Evolutionary conservation across 176 grass and related monocot species (phyloP), one percentile per base, ranked within the genome.

Genomic region (Poa pratensis): DNA sequence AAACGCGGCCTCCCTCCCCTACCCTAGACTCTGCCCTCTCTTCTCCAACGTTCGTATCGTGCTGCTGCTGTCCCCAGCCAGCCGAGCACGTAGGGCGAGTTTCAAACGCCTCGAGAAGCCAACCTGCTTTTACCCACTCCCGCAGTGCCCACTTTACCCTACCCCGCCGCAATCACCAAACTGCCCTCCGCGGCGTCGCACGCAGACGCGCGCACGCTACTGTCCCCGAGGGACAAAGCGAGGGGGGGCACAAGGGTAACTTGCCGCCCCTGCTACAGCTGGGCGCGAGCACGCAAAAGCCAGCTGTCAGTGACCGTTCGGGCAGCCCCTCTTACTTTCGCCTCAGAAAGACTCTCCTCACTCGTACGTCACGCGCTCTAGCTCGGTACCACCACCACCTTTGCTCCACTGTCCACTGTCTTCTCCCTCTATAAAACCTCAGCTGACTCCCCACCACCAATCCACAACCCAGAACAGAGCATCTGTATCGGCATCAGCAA

Each of bases 261-360:
- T 61, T 14, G 3, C 8, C 9, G 52, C 5, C 64, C 8, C 80
- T 18, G 9, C 70, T 45, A 89, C 90, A 96, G 89, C 89, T 96
- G 91, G 76, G 69, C 22, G 15, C 63, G 50, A 75, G 88, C 79
- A 82, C 82, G 89, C 86, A 72, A 82, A 68, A 81, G 66, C 79
- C 91, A 93, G 94, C 91, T 91, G 91, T 83, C 39, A 83, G 84
- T 87, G 91, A 93, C 89, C 91, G 94, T 96, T 96, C 80, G 85
- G 89, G 79, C 88, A 87, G 76, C 75, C 12, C n/a, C 10, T 73
- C 85, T 68, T 82, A 83, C 57, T 74, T 86, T 87, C 43, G 58
- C 69, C 55, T 51, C 63, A 73, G 81, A 84, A 77, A 65, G 76
- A 10, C 67, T 6, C 43, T 45, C 70, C 86, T 61, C 53, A 65